phyloP scores from a whole-genome alignment of 805 yeast species.

The Candida arabinofermentans region DNA sequence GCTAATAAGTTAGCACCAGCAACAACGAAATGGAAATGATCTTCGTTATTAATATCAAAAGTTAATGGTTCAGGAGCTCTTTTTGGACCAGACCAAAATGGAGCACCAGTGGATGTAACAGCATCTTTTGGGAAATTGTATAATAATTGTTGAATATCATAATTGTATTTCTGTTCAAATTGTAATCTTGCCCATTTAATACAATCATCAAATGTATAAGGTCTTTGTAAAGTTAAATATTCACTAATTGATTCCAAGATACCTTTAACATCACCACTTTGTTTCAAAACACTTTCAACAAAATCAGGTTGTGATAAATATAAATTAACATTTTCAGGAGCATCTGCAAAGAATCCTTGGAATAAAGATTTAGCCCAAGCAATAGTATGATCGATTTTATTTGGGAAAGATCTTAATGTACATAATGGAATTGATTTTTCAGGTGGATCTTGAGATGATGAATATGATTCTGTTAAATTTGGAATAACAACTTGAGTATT shows the following conservation, averaged over 20 bases:
- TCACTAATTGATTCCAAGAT: constrained; percentile 76
- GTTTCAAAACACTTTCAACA: constrained; percentile 87
- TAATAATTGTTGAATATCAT: constrained; percentile 85
- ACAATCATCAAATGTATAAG: constrained; percentile 89
- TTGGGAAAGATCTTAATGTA: constrained; percentile 95
- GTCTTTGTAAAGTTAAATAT: constrained; percentile 68
- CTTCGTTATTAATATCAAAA: constrained; percentile 70
- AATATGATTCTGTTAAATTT: constrained; percentile 88
- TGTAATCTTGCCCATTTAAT: constrained; percentile 90
- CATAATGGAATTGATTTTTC: constrained; percentile 97
- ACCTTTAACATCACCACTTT: constrained; percentile 86
- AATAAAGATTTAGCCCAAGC: constrained; percentile 98
- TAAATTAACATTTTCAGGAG: constrained; percentile 90
- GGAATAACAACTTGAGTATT: constrained; percentile 97
- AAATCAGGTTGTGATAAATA: constrained; percentile 89
- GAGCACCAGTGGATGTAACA: constrained; percentile 81
- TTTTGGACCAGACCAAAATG: constrained; percentile 98
- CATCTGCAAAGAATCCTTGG: constrained; percentile 85
- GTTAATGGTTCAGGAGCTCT: constrained; percentile 87
- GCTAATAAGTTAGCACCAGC: constrained; percentile 94
- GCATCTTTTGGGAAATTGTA: constrained; percentile 96
- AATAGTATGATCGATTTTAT: constrained; percentile 96
- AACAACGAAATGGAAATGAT: constrained; percentile 78
- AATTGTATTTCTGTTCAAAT: constrained; percentile 79
- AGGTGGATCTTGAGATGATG: constrained; percentile 97